A percentile compares a stretch with the other conserved stretches of the same genome.
phyloP scores from a whole-genome alignment of 2,329 filamentous ascomycete genomes.

The Pleomassaria siparia region DNA sequence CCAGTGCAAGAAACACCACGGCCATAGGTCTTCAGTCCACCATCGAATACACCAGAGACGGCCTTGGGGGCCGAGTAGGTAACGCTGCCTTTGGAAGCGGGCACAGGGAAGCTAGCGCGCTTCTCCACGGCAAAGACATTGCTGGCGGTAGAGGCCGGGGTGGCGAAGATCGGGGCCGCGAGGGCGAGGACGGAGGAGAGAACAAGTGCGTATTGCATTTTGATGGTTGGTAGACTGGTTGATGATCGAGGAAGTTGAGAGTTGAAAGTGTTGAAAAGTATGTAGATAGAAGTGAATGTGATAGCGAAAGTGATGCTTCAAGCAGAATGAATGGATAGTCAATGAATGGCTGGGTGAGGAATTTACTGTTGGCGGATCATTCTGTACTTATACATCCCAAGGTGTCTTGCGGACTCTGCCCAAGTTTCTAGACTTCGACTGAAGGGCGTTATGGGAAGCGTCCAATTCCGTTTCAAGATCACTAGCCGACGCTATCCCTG shows the following conservation, averaged over 20 bases:
- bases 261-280: not conserved
- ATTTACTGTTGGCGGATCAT: not conserved
- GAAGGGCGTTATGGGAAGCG: not conserved
- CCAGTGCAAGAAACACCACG: slow-evolving; percentile 43
- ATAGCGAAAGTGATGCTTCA: slow-evolving; percentile 5
- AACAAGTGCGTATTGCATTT: slow-evolving; percentile 37
- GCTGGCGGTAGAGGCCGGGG: slow-evolving; percentile 22
- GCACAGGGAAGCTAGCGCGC: slow-evolving; percentile 34
- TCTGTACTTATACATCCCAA: not conserved
- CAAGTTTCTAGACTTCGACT: not conserved
- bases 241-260: slow-evolving; percentile 1
- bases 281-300: slow-evolving; percentile 3
- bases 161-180: slow-evolving; percentile 30
- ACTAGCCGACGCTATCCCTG: not conserved
- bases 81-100: slow-evolving; percentile 35
- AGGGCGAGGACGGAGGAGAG: slow-evolving; percentile 32
- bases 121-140: slow-evolving; percentile 30
- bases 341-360: slow-evolving; percentile 4
- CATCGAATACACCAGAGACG: slow-evolving; percentile 33
- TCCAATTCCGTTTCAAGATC: not conserved
- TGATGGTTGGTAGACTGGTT: slow-evolving; percentile 14
- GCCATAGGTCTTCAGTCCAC: slow-evolving; percentile 39
- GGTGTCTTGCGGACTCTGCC: not conserved
- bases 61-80: slow-evolving; percentile 26
- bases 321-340: slow-evolving; percentile 7